A percentile compares a stretch with the other conserved stretches of the same genome.
These are phyloP conservation scores for Orbilia brochopaga DNA, from an alignment of 2,329 filamentous ascomycete genomes.

Conservation along the genomic window DNA sequence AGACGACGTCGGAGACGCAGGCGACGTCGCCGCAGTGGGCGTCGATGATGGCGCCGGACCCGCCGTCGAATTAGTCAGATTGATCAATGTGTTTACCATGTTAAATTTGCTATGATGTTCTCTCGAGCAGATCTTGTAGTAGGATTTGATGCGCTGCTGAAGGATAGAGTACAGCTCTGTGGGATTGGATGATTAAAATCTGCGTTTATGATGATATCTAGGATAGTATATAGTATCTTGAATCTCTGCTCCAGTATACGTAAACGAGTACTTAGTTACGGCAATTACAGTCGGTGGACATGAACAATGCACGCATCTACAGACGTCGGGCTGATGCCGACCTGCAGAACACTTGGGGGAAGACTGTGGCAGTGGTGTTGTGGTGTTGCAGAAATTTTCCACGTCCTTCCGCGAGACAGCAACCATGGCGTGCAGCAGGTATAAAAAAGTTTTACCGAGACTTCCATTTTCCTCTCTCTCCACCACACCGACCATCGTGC, in stretches of 20 bases:
- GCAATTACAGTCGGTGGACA: too few species aligned
- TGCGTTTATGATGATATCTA: slow-evolving; percentile 1
- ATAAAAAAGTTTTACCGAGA: slow-evolving; percentile 49
- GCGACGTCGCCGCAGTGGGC: slow-evolving; percentile 41
- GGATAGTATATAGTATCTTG: not conserved
- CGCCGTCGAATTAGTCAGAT: slow-evolving; percentile 32
- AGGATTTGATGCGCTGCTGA: too few species aligned
- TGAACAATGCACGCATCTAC: too few species aligned
- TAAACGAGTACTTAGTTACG: too few species aligned
- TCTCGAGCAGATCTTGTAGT: not conserved
- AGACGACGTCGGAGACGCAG: slow-evolving; percentile 19
- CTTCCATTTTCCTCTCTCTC: slow-evolving; percentile 25
- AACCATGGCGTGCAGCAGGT: slow-evolving; percentile 25
- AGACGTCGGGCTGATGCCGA: too few species aligned
- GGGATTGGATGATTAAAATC: not conserved
- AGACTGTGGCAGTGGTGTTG: slow-evolving; percentile 17
- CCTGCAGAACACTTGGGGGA: too few species aligned
- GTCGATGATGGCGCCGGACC: slow-evolving; percentile 39
- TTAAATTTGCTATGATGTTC: too few species aligned
- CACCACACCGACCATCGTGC: slow-evolving; percentile 16
- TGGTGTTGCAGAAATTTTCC: slow-evolving; percentile 50
- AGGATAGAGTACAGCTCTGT: too few species aligned
- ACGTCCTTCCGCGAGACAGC: slow-evolving; percentile 39
- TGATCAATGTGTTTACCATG: slow-evolving; percentile 5
- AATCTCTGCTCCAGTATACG: too few species aligned